phyloP scores from a whole-genome alignment of 257 asterid species.

The Sherardia arvensis region DNA sequence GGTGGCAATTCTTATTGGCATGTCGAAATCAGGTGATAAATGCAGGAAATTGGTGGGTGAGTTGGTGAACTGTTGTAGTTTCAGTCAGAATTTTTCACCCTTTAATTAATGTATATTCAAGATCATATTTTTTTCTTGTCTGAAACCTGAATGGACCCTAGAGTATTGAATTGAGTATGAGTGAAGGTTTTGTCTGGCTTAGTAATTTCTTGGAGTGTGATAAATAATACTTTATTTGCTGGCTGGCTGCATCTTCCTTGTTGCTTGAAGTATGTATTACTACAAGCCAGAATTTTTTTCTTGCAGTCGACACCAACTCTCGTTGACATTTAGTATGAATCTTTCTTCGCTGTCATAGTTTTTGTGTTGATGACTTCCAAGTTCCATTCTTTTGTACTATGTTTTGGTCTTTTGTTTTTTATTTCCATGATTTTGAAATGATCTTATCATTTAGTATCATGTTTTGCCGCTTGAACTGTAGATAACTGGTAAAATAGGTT shows the following conservation, averaged over 20 bases:
- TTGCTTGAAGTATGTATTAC: neutral
- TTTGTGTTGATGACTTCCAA: neutral
- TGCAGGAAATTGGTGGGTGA: too few species aligned
- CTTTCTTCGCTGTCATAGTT: neutral
- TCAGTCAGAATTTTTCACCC: neutral
- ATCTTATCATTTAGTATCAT: too few species aligned
- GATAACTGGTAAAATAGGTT: too few species aligned
- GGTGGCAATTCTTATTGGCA: neutral
- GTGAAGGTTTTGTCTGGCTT: neutral
- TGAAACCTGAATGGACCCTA: neutral
- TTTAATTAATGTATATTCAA: neutral
- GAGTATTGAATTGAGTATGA: neutral
- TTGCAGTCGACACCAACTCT: neutral
- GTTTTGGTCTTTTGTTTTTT: neutral
- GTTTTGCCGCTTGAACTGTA: too few species aligned
- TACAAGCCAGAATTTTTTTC: neutral
- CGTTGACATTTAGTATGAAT: neutral
- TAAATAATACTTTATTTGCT: neutral
- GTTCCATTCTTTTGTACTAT: neutral
- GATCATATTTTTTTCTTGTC: neutral
- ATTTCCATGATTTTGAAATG: neutral
- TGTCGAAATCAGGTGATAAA: neutral
- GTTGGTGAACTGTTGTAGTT: neutral
- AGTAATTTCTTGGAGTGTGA: neutral
- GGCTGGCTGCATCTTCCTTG: conserved; percentile 1